Evolutionary conservation across 495 filamentous ascomycete genomes (phyloP), one percentile per base, ranked within the genome.

Genomic region (Corynascus novoguineensis): DNA sequence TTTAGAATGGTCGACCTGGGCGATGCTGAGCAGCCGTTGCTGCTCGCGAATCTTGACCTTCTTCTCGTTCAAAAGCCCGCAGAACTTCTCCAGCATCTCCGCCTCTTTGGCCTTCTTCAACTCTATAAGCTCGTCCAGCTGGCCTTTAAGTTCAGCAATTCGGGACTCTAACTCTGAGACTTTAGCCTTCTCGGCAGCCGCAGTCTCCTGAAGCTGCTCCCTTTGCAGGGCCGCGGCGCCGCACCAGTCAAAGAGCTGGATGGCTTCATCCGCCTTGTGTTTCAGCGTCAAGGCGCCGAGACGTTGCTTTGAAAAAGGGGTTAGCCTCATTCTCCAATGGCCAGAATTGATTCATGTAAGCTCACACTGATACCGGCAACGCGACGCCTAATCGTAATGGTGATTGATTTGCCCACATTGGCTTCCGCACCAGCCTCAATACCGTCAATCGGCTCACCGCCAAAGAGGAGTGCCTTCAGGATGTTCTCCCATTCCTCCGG

Each of bases 31-130:
- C 9, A 91, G 62, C 19, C 85, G 78, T 59, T 90, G 85, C 66
- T 93, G 88, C 58, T 92, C 86, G 28, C 89, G 75, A 22, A 96
- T 92, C 70, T 93, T 95, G n/a, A 88, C 74, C 70, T 96, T 96
- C 71, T 96, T 96, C 62, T 85, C 84, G 60, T 96, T 96, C 0
- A 96, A 69, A 2, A 95, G 68, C 19, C 80, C 75, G 32, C 78
- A 78, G 53, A 90, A 89, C 65, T 88, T 90, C 35, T 81, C 77
- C 3, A 95, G 71, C 5, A 95, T 68, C 50, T 84, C 80, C 17
- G 80, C 75, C 64, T 96, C 89, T 53, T 90, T 81, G 17, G 82
- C 81, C 40, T 70, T 72, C 60, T 90, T 90, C 11, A 85, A 74
- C 35, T 71, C 71, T n/a, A 82, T 75, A 27, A 92, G 77, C 32